A percentile compares a stretch with the other conserved stretches of the same genome.
These are phyloP conservation scores for Aspergillus fijiensis DNA, from an alignment of 2,329 filamentous ascomycete species.

Conservation along the genomic window DNA sequence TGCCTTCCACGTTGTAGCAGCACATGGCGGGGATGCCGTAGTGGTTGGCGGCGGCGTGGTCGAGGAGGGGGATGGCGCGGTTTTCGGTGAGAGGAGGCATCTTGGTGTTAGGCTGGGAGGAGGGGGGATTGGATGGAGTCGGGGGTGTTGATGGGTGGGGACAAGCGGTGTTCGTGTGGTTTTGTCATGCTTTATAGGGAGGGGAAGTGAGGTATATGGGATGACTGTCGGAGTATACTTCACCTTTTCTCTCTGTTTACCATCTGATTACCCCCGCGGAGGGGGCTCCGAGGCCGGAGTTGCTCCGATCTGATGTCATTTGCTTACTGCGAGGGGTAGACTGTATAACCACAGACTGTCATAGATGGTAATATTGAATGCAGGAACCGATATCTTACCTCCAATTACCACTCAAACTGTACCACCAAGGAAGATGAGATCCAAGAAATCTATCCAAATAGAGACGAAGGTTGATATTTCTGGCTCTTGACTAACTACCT, in stretches of 20 bases:
- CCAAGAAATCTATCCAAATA: no score
- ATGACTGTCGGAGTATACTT: neutral
- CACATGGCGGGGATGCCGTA: slow-evolving; percentile 64
- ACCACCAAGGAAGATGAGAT: no score
- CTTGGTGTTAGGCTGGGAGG: slow-evolving; percentile 17
- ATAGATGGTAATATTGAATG: no score
- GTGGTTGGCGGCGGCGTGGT: slow-evolving; percentile 54
- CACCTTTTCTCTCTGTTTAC: neutral
- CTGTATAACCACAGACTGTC: neutral
- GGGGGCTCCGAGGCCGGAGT: slow-evolving; percentile 11
- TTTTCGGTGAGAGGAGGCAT: slow-evolving; percentile 47
- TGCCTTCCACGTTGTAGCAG: slow-evolving; percentile 69
- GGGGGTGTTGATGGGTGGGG: neutral
- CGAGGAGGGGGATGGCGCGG: slow-evolving; percentile 57
- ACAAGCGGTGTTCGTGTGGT: neutral
- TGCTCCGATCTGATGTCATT: slow-evolving; percentile 18
- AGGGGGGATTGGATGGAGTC: neutral
- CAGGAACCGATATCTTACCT: no score
- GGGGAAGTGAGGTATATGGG: neutral
- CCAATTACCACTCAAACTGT: no score
- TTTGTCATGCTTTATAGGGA: neutral
- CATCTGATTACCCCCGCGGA: neutral
- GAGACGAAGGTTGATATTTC: no score
- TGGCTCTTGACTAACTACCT: no score
- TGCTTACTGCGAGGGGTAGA: no score